Conservation (phyloP, 2,329 filamentous ascomycete species). For the Monosporascus ibericus region DNA sequence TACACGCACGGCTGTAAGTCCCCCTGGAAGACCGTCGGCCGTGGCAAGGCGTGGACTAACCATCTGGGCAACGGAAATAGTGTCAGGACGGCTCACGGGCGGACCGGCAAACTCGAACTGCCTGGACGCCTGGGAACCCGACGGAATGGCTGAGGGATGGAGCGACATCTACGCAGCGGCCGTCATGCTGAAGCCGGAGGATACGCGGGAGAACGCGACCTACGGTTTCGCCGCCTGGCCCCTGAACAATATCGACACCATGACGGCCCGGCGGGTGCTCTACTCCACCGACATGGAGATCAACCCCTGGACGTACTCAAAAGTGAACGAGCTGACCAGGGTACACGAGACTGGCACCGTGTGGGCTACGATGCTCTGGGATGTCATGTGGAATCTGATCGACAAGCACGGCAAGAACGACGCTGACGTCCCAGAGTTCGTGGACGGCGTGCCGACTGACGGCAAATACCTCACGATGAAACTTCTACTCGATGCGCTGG, state of each 20-base stretch:
- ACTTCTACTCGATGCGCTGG: slow-evolving; percentile 45
- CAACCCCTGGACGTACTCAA: slow-evolving; percentile 45
- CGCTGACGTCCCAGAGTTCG: slow-evolving; percentile 33
- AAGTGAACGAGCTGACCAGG: slow-evolving; percentile 29
- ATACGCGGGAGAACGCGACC: slow-evolving; percentile 36
- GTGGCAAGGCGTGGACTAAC: too few relatives aligned
- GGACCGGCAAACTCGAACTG: slow-evolving; percentile 44
- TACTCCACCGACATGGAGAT: slow-evolving; percentile 44
- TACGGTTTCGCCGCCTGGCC: slow-evolving; percentile 48
- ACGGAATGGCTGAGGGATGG: slow-evolving; percentile 56
- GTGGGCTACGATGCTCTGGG: slow-evolving; percentile 49
- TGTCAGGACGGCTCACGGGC: slow-evolving; percentile 48
- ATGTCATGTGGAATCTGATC: slow-evolving; percentile 52
- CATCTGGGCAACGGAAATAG: slow-evolving; percentile 7
- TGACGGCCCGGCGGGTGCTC: slow-evolving; percentile 40
- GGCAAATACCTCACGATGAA: slow-evolving; percentile 47
- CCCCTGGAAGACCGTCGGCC: too few relatives aligned
- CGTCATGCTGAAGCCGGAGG: slow-evolving; percentile 37
- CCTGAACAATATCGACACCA: slow-evolving; percentile 28
- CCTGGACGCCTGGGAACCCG: slow-evolving; percentile 38
- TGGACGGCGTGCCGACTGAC: slow-evolving; percentile 41
- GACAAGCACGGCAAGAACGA: slow-evolving; percentile 48
- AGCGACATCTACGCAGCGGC: slow-evolving; percentile 49
- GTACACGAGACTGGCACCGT: slow-evolving; percentile 46
- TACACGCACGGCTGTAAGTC: slow-evolving; percentile 38